phyloP scores from a whole-genome alignment of 208 protist genomes.

The Leptomonas seymouri region DNA sequence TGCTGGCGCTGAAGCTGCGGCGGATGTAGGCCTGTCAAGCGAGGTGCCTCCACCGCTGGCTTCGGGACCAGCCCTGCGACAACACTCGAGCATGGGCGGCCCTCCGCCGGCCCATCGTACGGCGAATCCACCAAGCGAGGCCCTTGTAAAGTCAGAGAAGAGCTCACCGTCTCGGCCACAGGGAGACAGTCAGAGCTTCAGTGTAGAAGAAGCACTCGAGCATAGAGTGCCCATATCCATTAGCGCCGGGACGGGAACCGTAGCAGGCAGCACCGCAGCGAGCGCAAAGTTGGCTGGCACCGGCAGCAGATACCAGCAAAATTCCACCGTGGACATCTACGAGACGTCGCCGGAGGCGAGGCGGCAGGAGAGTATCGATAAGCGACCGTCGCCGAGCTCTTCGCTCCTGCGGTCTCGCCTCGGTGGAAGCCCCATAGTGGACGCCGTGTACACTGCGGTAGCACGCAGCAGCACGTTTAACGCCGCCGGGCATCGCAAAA shows the following conservation, averaged over 20 bases:
- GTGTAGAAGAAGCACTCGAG: neutral
- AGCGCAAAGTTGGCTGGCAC: neutral
- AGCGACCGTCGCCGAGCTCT: slow-evolving; percentile 2
- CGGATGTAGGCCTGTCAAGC: neutral
- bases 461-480: neutral
- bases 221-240: slow-evolving; percentile 8
- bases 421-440: slow-evolving; percentile 10
- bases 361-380: slow-evolving; percentile 12
- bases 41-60: slow-evolving; percentile 20
- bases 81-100: neutral
- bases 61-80: neutral
- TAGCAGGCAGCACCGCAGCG: neutral
- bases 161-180: slow-evolving; percentile 19
- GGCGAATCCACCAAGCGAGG: slow-evolving; percentile 7
- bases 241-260: neutral
- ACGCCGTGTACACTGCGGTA: slow-evolving; percentile 8
- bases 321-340: neutral
- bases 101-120: neutral
- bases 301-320: neutral
- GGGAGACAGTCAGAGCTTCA: neutral
- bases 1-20: neutral
- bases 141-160: slow-evolving; percentile 12
- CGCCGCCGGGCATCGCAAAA: slow-evolving; percentile 5
- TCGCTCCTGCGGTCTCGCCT: slow-evolving; percentile 9
- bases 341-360: slow-evolving; percentile 13